Conservation (phyloP, 805 yeast species). For the Kazachstania kunashirensis region DNA sequence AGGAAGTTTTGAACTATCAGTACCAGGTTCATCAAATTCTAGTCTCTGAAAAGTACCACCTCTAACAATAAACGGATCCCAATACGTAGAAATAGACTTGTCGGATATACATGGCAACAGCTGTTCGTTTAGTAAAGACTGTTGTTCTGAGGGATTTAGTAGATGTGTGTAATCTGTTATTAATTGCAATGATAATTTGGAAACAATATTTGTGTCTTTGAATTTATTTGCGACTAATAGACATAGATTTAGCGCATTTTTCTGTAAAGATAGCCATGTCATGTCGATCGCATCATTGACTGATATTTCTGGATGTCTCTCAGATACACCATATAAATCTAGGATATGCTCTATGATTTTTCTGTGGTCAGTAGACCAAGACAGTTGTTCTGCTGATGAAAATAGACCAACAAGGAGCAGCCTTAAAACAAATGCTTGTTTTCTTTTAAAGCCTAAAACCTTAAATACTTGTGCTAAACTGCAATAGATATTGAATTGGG, state of each 20-base stretch:
- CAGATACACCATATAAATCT: conserved; percentile 43
- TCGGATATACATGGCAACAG: conserved; percentile 21
- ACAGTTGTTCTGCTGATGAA: conserved; percentile 29
- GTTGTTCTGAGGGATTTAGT: conserved; percentile 51
- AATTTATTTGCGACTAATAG: conserved; percentile 44
- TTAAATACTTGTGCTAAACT: conserved; percentile 57
- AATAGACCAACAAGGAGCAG: conserved; percentile 47
- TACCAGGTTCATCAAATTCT: conserved; percentile 14
- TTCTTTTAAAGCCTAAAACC: conserved; percentile 52
- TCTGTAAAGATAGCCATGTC: conserved; percentile 51
- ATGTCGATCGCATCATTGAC: conserved; percentile 22
- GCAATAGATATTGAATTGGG: conserved; percentile 55
- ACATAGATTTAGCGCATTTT: conserved; percentile 44
- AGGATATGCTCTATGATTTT: conserved; percentile 42
- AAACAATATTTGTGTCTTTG: conserved; percentile 35
- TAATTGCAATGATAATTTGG: conserved; percentile 43
- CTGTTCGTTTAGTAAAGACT: conserved; percentile 27
- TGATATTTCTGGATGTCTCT: conserved; percentile 28
- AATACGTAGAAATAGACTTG: conserved; percentile 36
- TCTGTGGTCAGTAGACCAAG: conserved; percentile 29
- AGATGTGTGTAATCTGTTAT: conserved; percentile 47
- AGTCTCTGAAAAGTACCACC: conserved; percentile 33
- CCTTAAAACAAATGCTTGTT: conserved; percentile 59
- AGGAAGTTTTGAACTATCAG: conserved; percentile 12
- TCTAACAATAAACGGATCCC: conserved; percentile 66